These are phyloP conservation scores for Chlamydomonas sphaeroides DNA, from an alignment of 139 green algal genomes.

Conservation along the genomic window DNA sequence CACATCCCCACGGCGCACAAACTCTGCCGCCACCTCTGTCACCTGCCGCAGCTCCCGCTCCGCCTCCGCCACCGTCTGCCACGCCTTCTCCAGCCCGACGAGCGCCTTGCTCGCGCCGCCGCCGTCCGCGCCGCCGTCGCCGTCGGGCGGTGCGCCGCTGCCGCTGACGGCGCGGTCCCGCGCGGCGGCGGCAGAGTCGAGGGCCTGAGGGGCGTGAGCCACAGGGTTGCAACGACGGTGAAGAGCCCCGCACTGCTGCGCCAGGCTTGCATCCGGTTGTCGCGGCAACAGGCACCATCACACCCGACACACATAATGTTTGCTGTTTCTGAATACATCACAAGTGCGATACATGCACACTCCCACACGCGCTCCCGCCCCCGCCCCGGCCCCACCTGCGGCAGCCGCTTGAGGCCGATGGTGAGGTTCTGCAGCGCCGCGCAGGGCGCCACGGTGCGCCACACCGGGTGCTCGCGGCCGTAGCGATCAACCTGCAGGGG, in stretches of 20 bases:
- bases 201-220: neutral
- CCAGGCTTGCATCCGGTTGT: no score
- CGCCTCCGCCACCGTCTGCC: neutral
- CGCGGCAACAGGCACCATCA: no score
- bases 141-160: neutral
- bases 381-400: neutral
- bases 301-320: no score
- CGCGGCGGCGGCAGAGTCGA: neutral
- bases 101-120: neutral
- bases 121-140: neutral
- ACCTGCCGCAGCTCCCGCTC: constrained; percentile 21
- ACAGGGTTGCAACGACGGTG: no score
- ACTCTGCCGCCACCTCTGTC: no score
- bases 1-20: no score
- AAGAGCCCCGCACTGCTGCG: no score
- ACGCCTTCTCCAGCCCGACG: neutral
- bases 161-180: neutral
- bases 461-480: neutral
- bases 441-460: constrained; percentile 4
- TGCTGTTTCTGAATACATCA: no score
- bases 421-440: neutral
- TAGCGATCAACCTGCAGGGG: constrained; percentile 13
- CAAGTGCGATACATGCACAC: no score
- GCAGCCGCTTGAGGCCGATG: neutral
- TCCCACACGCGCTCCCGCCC: no score